Conservation (phyloP, 2,329 filamentous ascomycete species). For the Hymenoscyphus infarciens region DNA sequence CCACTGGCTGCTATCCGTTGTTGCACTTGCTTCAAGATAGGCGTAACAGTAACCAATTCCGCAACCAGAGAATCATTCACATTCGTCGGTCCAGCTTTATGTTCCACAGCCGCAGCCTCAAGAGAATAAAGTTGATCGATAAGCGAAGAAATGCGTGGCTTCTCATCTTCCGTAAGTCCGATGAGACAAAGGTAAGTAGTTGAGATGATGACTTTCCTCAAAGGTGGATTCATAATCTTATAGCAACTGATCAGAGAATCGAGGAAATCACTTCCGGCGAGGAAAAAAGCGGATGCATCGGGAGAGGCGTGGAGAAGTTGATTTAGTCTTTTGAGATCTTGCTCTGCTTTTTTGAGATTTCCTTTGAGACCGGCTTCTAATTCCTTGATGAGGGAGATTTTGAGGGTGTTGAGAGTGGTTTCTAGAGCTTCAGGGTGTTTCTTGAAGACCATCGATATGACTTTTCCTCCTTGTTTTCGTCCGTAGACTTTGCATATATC, state of each 20-base stretch:
- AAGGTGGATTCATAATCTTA: constrained; percentile 56
- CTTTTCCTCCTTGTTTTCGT: constrained; percentile 53
- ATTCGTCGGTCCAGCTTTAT: constrained; percentile 52
- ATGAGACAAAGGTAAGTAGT: constrained; percentile 72
- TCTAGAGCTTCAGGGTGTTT: constrained; percentile 49
- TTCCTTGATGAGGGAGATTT: constrained; percentile 57
- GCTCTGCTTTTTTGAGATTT: constrained; percentile 53
- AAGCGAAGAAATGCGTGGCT: constrained; percentile 69
- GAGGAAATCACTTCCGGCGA: constrained; percentile 83
- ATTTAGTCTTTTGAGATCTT: constrained; percentile 55
- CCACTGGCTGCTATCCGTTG: constrained; percentile 49
- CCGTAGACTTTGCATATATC: constrained; percentile 65
- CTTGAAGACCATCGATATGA: constrained; percentile 50
- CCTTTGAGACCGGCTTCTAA: constrained; percentile 59
- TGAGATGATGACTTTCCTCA: constrained; percentile 66
- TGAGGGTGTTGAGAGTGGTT: constrained; percentile 53
- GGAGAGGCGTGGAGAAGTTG: constrained; percentile 61
- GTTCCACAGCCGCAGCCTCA: constrained; percentile 65
- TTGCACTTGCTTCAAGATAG: constrained; percentile 63
- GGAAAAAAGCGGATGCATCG: constrained; percentile 57
- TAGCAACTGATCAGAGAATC: constrained; percentile 70
- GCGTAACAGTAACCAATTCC: constrained; percentile 77
- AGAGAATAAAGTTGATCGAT: constrained; percentile 81
- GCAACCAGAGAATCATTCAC: constrained; percentile 71
- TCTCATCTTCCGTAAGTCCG: constrained; percentile 63